phyloP scores from a whole-genome alignment of 345 rosid species.

The Eucalyptus shirleyi region DNA sequence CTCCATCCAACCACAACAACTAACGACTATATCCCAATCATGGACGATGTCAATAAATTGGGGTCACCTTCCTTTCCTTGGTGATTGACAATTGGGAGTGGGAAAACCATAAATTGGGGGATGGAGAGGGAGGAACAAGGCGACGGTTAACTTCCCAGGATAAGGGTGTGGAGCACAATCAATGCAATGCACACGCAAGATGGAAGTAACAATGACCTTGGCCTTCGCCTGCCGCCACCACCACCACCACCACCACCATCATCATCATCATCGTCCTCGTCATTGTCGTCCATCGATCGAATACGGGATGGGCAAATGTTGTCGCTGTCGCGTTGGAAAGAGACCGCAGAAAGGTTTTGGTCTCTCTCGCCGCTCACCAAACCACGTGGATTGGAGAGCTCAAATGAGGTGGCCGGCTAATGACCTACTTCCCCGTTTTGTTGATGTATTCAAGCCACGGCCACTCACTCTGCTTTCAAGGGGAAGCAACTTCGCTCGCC shows the following conservation, averaged over 20 bases:
- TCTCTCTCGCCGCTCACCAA: neutral
- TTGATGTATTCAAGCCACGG: neutral
- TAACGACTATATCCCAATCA: neutral
- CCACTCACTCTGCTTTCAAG: neutral
- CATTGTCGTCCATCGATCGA: neutral
- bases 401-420: neutral
- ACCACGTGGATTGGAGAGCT: neutral
- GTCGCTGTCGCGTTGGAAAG: neutral
- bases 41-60: neutral
- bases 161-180: neutral
- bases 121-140: neutral
- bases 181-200: neutral
- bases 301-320: neutral
- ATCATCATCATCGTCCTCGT: neutral
- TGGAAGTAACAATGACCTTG: neutral
- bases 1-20: neutral
- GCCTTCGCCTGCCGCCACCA: neutral
- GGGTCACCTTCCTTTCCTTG: neutral
- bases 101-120: neutral
- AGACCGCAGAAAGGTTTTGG: neutral
- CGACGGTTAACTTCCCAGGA: neutral
- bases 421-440: neutral
- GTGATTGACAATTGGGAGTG: neutral
- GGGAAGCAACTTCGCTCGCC: neutral
- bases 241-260: neutral